Conservation (phyloP, 106 monocot genomes). For the Dioscorea alata region DNA sequence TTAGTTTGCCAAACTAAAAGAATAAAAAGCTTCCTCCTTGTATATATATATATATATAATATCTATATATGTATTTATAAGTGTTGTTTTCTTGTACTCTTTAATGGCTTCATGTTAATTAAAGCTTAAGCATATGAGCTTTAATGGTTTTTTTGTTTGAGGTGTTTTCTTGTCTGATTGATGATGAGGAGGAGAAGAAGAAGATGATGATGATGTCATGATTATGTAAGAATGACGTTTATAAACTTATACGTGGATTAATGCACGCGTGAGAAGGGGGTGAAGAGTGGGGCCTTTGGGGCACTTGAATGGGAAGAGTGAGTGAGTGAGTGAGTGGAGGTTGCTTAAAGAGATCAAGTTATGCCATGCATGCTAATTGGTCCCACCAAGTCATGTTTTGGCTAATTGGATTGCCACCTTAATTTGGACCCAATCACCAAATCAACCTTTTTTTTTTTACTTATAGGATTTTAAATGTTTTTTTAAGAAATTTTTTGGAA, state of each 20-base stretch:
- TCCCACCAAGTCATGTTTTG: no score
- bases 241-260: constrained; percentile 11
- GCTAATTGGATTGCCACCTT: no score
- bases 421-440: neutral
- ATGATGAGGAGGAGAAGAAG: no score
- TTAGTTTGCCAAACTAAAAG: constrained; percentile 58
- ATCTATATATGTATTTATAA: no score
- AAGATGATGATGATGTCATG: constrained; percentile 29
- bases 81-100: no score
- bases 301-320: neutral
- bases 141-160: no score
- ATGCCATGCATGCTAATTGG: no score
- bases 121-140: no score
- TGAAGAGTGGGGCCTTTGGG: neutral
- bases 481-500: neutral
- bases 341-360: neutral
- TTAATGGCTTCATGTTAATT: no score
- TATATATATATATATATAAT: neutral
- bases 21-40: neutral
- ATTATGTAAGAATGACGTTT: constrained; percentile 26
- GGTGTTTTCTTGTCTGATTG: no score
- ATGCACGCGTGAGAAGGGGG: constrained; percentile 6
- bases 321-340: neutral
- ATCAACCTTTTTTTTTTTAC: neutral
- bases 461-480: no score